Percentiles rank a stretch among this genome's conserved stretches.
These are phyloP conservation scores for Silene latifolia DNA, from an alignment of 148 eudicot species.

Conservation along the genomic window DNA sequence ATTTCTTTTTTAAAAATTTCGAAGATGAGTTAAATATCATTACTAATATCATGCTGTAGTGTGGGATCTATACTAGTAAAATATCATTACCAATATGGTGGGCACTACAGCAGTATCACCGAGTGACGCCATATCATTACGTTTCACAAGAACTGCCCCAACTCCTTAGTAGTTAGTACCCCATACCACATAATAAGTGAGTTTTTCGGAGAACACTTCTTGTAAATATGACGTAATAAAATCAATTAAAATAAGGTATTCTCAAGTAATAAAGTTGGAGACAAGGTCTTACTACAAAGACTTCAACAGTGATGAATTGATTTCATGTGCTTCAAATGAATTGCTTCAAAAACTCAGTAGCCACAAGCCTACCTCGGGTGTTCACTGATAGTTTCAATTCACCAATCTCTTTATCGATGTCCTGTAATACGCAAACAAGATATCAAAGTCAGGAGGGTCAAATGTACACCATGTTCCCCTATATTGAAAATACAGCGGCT, in stretches of 20 bases:
- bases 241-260: neutral
- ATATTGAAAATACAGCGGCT: too few species aligned
- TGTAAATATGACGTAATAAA: neutral
- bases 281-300: neutral
- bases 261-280: neutral
- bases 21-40: too few species aligned
- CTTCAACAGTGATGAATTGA: neutral
- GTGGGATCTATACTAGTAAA: too few species aligned
- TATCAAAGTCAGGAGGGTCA: neutral
- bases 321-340: slow-evolving; percentile 42
- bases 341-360: slow-evolving; percentile 94
- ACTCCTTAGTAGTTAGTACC: too few species aligned
- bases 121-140: too few species aligned
- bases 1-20: too few species aligned
- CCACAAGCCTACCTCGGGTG: slow-evolving; percentile 95
- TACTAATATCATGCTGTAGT: too few species aligned
- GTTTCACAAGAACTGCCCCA: too few species aligned
- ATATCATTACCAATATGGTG: too few species aligned
- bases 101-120: too few species aligned
- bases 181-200: too few species aligned
- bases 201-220: neutral
- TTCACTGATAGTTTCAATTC: slow-evolving; percentile 87
- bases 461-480: neutral
- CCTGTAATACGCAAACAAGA: slow-evolving; percentile 44
- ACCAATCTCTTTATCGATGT: slow-evolving; percentile 89